Base-by-base conservation (phyloP, 2,329 filamentous ascomycete genomes). In the Calcarisporium arbuscula region DNA sequence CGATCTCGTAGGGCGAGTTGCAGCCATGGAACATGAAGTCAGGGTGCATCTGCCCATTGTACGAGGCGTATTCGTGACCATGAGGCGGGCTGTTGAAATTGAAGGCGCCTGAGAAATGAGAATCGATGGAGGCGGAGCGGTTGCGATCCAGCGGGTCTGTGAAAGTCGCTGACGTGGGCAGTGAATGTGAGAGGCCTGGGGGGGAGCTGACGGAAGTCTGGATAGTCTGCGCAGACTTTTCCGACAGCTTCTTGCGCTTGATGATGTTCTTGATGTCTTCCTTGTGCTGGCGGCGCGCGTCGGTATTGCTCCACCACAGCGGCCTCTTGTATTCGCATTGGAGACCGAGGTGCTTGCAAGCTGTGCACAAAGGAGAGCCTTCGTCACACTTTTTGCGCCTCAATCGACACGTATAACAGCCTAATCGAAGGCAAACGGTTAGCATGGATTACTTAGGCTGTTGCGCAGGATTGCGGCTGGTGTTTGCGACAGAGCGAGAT, bases 201-300 rank as follows among this genome's bases (percentile, higher is more conserved):
- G 85, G 85, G 58, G 85, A 85, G 59, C 75, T 68, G 47, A 74
- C 64, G 26, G 72, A 67, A 35, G 69, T 70, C 44, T 71, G 67
- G 36, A 76, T 68, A 28, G 65, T 66, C 51, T 70, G 64, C 34
- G 78, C 72, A 34, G 77, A 71, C 77, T 95, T 95, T 65, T 95
- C 90, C 18, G 81, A 80, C 48, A 94, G 73, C 75, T 96, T 96
- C 57, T 92, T 96, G 57, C 82, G 79, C 77, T 95, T 95, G 71
- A 98, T 96, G 62, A 90, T 86, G 62, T 84, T 82, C 74, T 98
- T 98, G 72, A 98, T 94, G 48, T 82, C 69, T 57, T 96, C 92
- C 67, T 96, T 98, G 60, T 95, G 87, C 37, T 80, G 68, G 50
- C 82, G 78, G 48, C 92, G 75, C 54, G 84, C 79, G 44, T 95